These are phyloP conservation scores for Firmiana major DNA, from an alignment of 345 rosid genomes.

Conservation along the genomic window DNA sequence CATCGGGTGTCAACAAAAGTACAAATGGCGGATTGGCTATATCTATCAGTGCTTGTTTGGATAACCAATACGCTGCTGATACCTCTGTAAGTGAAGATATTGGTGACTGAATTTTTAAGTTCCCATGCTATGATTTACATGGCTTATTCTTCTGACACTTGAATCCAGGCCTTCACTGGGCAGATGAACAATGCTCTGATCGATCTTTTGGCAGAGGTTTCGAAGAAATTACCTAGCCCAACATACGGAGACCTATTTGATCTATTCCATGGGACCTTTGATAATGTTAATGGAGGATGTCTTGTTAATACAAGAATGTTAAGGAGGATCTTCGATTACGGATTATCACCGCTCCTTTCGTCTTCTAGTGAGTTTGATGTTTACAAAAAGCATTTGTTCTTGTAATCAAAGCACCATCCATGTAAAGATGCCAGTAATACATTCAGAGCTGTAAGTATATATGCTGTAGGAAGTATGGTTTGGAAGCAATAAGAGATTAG, in stretches of 20 bases:
- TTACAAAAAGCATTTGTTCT: too few relatives aligned
- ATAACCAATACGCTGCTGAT: constrained; percentile 38
- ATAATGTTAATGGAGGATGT: constrained; percentile 28
- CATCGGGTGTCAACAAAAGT: constrained; percentile 33
- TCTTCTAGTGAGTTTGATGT: too few relatives aligned
- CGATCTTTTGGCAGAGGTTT: too few relatives aligned
- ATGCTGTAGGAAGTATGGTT: too few relatives aligned
- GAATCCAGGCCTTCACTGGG: constrained; percentile 36
- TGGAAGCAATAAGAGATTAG: too few relatives aligned
- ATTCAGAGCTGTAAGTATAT: too few relatives aligned
- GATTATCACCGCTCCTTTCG: constrained; percentile 34
- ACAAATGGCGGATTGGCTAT: constrained; percentile 48
- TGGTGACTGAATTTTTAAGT: too few relatives aligned
- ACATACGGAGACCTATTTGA: constrained; percentile 35
- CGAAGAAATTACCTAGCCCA: constrained; percentile 10
- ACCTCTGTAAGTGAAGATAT: constrained; percentile 33
- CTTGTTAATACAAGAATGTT: constrained; percentile 20
- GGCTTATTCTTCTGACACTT: background rate
- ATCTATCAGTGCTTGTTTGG: constrained; percentile 45
- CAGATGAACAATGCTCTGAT: constrained; percentile 42
- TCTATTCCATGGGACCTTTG: constrained; percentile 25
- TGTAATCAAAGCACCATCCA: too few relatives aligned
- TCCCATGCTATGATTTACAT: background rate
- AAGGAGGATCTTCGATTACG: constrained; percentile 13
- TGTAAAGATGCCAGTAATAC: too few relatives aligned